phyloP scores from a whole-genome alignment of 768 basidiomycete genomes.

The Candolleomyces eurysporus region DNA sequence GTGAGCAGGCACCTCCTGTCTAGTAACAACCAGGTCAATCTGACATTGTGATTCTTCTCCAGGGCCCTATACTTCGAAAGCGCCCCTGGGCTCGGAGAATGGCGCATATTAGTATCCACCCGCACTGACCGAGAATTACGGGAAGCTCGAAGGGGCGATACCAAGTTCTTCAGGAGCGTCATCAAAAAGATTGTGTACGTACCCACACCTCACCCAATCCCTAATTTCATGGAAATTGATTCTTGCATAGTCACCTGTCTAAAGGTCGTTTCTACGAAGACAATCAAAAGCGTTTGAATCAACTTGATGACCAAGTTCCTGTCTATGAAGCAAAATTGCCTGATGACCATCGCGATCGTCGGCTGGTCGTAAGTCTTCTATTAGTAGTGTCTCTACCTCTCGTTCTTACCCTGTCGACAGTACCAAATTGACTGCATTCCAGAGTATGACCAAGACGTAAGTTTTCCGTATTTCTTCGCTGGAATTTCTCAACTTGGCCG shows the following conservation, averaged over 20 bases:
- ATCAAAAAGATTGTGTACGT: conserved; percentile 63
- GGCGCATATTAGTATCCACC: conserved; percentile 52
- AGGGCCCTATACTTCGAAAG: conserved; percentile 54
- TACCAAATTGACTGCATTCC: conserved; percentile 45
- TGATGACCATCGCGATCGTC: conserved; percentile 33
- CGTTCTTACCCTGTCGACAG: conserved; percentile 20
- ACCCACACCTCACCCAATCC: neutral
- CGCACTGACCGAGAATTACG: conserved; percentile 46
- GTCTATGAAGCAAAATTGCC: conserved; percentile 68
- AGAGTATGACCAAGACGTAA: conserved; percentile 25
- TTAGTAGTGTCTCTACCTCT: neutral
- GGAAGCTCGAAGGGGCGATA: conserved; percentile 39
- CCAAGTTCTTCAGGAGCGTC: conserved; percentile 43
- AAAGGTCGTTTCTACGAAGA: conserved; percentile 61
- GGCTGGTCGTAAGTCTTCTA: conserved; percentile 40
- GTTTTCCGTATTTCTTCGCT: neutral
- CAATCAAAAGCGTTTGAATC: conserved; percentile 58
- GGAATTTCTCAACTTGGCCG: neutral
- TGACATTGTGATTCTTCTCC: neutral
- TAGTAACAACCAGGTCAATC: neutral
- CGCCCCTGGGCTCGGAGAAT: conserved; percentile 56
- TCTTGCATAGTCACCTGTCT: conserved; percentile 54
- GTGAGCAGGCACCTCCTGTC: conserved; percentile 15
- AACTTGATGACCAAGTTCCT: conserved; percentile 40
- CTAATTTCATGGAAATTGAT: conserved; percentile 19